Percentiles rank a stretch among this genome's conserved stretches.
Conservation (phyloP, 306 rosid genomes). For the Sindora glabra region DNA sequence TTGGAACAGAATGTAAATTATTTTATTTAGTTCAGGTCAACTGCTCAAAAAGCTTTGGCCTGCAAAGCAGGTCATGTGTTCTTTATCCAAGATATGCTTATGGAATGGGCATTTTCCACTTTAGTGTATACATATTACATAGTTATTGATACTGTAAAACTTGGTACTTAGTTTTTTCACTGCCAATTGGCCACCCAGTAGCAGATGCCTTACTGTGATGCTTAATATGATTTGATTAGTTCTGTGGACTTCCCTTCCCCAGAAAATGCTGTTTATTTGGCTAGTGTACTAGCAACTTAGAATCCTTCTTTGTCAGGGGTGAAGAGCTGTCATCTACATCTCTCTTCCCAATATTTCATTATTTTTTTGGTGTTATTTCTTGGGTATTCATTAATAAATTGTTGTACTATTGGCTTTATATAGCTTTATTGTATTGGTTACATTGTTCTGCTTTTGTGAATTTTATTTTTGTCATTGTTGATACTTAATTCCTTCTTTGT, state of each 20-base stretch:
- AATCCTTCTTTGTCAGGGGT: background rate
- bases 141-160: slow-evolving; percentile 1
- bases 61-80: background rate
- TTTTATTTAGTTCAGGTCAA: slow-evolving; percentile 7
- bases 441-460: background rate
- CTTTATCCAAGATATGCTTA: background rate
- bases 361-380: background rate
- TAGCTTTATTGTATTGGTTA: background rate
- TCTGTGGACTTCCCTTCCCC: background rate
- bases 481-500: background rate
- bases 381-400: background rate
- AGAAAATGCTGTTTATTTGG: background rate
- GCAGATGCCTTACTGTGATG: background rate
- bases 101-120: background rate
- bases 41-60: background rate
- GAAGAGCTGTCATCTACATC: background rate
- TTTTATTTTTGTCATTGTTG: background rate
- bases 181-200: background rate
- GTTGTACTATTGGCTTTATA: background rate
- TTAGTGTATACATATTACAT: background rate
- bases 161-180: background rate
- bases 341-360: too few species aligned
- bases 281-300: background rate
- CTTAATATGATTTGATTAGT: background rate
- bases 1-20: background rate